Evolutionary conservation across 192 early-diverging fungal genomes (phyloP), one percentile per base, ranked within the genome.

Genomic region (Coemansia sp.): DNA sequence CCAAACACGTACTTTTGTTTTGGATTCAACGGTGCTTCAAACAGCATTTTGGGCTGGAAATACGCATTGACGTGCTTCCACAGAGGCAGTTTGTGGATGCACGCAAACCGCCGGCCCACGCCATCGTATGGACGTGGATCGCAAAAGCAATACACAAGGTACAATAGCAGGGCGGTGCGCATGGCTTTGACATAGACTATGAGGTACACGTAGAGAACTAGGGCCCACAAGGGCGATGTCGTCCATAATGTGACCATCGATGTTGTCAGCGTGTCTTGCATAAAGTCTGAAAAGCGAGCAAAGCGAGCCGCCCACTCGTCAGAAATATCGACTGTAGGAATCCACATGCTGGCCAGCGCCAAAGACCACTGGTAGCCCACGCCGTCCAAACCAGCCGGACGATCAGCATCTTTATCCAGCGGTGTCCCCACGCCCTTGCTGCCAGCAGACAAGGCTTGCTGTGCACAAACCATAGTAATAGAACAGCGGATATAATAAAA

Each of bases 1-100:
- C 87, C 94, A 84, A 98, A 93, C 1, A 98, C 84, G 66, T 98
- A 97, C 62, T 91, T 91, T 51, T 87, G 87, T 22, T 61, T 70
- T 5, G 94, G 87, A 70, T 97, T 93, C 57, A 98, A 68, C 57
- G 93, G 91, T 22, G 64, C 85, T 66, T 93, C 92, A 85, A 93
- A 92, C 55, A 91, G 75, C 41, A 97, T 77, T 3, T 78, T 73
- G 22, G 89, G 85, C 12, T 93, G 92, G 63, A 93, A 96, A 65
- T 92, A 94, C 41, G 87, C 86, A 41, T 84, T 84, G 59, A 92
- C 87, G 71, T 92, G 91, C 17, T 70, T 70, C 94, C 96, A 98
- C 27, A 89, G 47, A 12, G 57, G 53, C 61, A 85, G 78, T 25
- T 75, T 74, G 11, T 86, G 73, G 17, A 87, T 48, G 49, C 65